These are phyloP conservation scores for Nematocida minor DNA, from an alignment of 371 early-diverging fungal genomes.

Conservation along the genomic window DNA sequence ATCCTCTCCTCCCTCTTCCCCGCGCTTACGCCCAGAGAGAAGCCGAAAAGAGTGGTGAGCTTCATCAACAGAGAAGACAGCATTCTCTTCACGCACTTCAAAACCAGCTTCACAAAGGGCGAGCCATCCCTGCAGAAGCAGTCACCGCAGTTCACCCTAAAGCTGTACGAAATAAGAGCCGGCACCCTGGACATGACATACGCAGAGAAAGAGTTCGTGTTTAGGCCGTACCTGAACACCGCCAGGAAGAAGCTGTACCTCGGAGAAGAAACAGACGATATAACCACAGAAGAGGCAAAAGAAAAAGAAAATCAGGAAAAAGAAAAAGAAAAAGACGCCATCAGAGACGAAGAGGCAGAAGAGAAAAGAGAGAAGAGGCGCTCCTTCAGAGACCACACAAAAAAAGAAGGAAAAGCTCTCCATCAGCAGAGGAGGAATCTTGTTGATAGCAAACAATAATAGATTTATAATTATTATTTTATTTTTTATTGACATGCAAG, in stretches of 20 bases:
- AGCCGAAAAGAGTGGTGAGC: constrained; percentile 84
- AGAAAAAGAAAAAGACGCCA: neutral
- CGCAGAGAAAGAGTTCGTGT: constrained; percentile 91
- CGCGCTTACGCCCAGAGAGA: constrained; percentile 81
- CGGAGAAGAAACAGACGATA: neutral
- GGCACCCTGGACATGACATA: constrained; percentile 80
- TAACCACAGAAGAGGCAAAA: neutral
- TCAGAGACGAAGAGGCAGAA: neutral
- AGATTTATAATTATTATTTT: constrained; percentile 17
- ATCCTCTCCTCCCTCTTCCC: constrained; percentile 50
- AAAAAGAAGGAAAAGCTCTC: too few relatives aligned
- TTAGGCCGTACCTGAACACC: constrained; percentile 83
- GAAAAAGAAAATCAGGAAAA: neutral
- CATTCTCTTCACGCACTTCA: constrained; percentile 90
- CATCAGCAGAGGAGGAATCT: too few relatives aligned
- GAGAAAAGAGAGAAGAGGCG: neutral
- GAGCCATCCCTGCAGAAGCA: constrained; percentile 84
- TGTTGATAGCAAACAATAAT: too few relatives aligned
- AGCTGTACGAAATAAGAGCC: constrained; percentile 67
- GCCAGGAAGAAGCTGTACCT: constrained; percentile 70
- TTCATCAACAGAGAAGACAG: constrained; percentile 87
- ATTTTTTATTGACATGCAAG: constrained; percentile 19
- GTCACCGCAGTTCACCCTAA: constrained; percentile 93
- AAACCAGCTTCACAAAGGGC: constrained; percentile 75
- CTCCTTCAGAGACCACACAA: neutral